Evolutionary conservation across 202 grass and related monocot genomes (phyloP).

Genomic region (Tripidium arundinaceum): DNA sequence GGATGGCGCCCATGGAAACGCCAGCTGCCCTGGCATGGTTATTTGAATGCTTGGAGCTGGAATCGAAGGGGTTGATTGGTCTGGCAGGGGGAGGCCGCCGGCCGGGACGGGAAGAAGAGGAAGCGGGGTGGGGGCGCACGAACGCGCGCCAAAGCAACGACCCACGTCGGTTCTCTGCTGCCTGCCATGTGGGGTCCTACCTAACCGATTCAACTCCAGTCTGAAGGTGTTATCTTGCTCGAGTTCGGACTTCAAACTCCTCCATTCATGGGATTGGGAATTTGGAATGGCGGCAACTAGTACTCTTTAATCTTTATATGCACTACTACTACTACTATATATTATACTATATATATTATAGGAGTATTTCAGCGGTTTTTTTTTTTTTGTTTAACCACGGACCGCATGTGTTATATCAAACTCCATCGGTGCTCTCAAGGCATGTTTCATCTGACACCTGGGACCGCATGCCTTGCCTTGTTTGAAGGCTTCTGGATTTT

Average conservation of each 20-base stretch:
- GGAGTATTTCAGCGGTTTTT: no score
- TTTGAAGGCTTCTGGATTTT: not conserved
- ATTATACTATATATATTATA: no score
- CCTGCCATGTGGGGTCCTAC: conserved; percentile 2
- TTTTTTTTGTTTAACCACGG: no score
- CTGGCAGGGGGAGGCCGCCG: not conserved
- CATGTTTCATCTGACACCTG: no score
- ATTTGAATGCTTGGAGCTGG: conserved; percentile 7
- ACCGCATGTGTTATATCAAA: no score
- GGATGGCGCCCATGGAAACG: not conserved
- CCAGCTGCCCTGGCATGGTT: conserved; percentile 13
- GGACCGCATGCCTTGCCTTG: not conserved
- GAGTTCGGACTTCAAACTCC: no score
- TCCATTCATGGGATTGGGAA: no score
- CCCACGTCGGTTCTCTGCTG: not conserved
- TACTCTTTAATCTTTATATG: no score
- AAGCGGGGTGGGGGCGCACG: not conserved
- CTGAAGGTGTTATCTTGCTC: no score
- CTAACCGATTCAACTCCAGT: no score
- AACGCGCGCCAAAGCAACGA: not conserved
- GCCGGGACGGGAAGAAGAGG: not conserved
- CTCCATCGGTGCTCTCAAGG: not conserved
- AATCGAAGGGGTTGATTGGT: not conserved
- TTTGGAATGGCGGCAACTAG: no score
- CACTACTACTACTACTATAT: no score